phyloP scores from a whole-genome alignment of 2,329 filamentous ascomycete genomes.

The Trichophyton equinum region DNA sequence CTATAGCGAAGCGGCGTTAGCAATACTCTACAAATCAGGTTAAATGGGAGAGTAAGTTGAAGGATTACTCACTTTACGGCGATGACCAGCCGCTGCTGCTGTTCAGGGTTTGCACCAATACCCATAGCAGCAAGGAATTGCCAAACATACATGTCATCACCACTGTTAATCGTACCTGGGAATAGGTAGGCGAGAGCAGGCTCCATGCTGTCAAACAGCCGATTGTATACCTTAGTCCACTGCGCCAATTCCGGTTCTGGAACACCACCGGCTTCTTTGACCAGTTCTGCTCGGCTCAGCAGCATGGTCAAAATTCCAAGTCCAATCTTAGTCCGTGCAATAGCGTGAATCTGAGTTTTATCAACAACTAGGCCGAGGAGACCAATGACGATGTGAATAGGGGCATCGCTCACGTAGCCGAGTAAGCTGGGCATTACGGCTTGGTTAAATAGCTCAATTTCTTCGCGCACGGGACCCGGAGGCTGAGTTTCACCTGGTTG shows the following conservation, averaged over 20 bases:
- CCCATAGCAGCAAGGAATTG: constrained; percentile 93
- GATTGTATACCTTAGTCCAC: constrained; percentile 74
- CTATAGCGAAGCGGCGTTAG: constrained; percentile 18
- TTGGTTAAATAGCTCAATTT: constrained; percentile 78
- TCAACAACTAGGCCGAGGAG: constrained; percentile 73
- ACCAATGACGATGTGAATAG: constrained; percentile 79
- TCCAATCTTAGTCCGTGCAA: constrained; percentile 77
- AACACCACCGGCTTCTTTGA: constrained; percentile 66
- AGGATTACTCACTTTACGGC: constrained; percentile 59
- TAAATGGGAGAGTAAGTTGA: neutral
- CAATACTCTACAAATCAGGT: neutral
- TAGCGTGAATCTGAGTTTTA: constrained; percentile 68
- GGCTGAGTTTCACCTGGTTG: constrained; percentile 58
- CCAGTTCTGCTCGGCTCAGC: constrained; percentile 80
- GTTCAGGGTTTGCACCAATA: constrained; percentile 81
- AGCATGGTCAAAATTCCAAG: constrained; percentile 87
- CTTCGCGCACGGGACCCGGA: constrained; percentile 70
- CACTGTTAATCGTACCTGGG: constrained; percentile 76
- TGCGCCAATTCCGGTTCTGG: constrained; percentile 64
- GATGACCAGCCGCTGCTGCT: constrained; percentile 86
- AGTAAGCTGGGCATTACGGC: constrained; percentile 84
- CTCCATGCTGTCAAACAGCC: constrained; percentile 77
- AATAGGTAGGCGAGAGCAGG: constrained; percentile 75
- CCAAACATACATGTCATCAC: constrained; percentile 95
- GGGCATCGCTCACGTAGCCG: constrained; percentile 79